Conservation (phyloP, 371 early-diverging fungal genomes). For the Zopfochytrium polystomum region DNA sequence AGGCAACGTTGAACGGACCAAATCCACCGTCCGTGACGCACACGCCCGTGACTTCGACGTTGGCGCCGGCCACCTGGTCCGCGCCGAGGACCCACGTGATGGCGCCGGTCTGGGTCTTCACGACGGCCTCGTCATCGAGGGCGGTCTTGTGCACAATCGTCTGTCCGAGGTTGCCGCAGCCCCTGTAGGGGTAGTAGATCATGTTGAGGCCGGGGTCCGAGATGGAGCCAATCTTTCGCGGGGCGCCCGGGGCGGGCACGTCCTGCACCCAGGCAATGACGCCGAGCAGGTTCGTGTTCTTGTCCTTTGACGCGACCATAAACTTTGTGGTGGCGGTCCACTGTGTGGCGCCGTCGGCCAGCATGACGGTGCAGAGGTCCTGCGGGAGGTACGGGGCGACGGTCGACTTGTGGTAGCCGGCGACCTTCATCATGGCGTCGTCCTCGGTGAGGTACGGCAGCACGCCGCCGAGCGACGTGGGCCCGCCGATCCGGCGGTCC, state of each 20-base stretch:
- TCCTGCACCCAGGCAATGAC: neutral
- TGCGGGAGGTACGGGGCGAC: neutral
- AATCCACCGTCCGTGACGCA: too few relatives aligned
- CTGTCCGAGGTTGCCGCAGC: neutral
- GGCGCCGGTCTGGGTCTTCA: neutral
- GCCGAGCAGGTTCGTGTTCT: neutral
- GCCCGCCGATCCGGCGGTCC: neutral
- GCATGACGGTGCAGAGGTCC: neutral
- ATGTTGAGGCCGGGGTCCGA: neutral
- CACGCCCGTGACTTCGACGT: too few relatives aligned
- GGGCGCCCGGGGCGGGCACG: neutral
- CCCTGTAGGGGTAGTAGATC: slow-evolving; percentile 1
- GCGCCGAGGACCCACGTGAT: neutral
- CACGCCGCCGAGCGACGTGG: neutral
- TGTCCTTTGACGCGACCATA: neutral
- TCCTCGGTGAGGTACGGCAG: neutral
- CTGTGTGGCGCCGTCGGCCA: neutral
- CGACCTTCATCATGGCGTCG: neutral
- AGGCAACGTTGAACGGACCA: too few relatives aligned
- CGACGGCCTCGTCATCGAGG: neutral
- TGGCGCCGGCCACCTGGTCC: too few relatives aligned
- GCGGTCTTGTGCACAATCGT: neutral
- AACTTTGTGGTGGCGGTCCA: neutral
- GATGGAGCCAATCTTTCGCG: neutral
- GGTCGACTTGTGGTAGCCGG: neutral